Evolutionary conservation across 176 grass and related monocot species (phyloP).

Genomic region (Lolium multiflorum): DNA sequence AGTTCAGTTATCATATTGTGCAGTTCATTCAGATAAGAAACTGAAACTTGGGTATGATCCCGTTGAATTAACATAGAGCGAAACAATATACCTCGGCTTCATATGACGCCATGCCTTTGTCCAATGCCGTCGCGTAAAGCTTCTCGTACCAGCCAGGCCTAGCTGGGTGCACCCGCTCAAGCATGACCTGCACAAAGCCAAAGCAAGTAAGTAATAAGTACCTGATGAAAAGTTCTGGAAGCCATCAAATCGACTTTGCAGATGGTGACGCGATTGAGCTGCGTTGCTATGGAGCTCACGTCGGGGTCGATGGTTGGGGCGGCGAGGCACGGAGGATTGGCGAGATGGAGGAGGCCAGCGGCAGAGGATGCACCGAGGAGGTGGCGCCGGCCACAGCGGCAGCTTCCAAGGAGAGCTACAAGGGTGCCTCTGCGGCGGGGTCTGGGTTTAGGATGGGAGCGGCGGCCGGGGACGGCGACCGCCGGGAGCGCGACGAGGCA

Average conservation of each 20-base stretch:
- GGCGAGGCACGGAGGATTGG: conserved; percentile 27
- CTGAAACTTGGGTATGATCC: not conserved
- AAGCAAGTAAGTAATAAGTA: not conserved
- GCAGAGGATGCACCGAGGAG: conserved; percentile 53
- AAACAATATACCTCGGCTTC: conserved; percentile 71
- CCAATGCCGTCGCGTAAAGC: conserved; percentile 63
- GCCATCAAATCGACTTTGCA: not conserved
- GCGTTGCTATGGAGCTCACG: conserved; percentile 22
- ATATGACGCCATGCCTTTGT: conserved; percentile 62
- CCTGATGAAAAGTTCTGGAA: not conserved
- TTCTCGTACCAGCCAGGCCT: conserved; percentile 80
- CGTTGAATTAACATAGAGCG: not conserved
- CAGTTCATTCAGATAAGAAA: not conserved
- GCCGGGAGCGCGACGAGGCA: conserved; percentile 8
- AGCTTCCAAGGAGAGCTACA: conserved; percentile 31
- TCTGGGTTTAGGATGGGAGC: not conserved
- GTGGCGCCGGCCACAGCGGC: conserved; percentile 53
- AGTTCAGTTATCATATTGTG: not conserved
- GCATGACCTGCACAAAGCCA: conserved; percentile 48
- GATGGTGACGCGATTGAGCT: not conserved
- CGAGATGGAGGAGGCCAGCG: conserved; percentile 44
- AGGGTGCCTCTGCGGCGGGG: not conserved
- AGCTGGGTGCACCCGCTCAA: conserved; percentile 68
- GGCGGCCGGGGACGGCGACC: not conserved
- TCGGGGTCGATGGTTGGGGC: conserved; percentile 51